Conservation (phyloP, 257 asterid species). For the Solanum lignicaule region DNA sequence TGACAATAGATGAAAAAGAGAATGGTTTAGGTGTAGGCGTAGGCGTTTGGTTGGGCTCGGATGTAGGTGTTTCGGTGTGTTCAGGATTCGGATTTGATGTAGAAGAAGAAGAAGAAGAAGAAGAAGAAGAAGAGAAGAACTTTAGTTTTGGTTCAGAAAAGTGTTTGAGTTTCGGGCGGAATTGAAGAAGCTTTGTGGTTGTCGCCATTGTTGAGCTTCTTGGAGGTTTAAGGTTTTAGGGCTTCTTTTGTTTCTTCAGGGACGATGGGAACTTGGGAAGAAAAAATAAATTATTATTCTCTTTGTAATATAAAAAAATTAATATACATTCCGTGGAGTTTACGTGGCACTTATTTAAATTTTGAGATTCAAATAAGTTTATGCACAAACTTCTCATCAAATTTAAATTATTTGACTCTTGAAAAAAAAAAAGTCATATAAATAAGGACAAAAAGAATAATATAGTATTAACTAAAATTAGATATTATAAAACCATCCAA, state of each 20-base stretch:
- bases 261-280: neutral
- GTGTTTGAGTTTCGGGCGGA: neutral
- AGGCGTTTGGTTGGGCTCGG: neutral
- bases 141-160: neutral
- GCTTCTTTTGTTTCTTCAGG: neutral
- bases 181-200: neutral
- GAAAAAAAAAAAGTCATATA: neutral
- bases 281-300: neutral
- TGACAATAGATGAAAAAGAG: neutral
- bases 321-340: too few relatives aligned
- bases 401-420: too few relatives aligned
- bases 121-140: neutral
- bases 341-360: accelerated
- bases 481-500: too few relatives aligned
- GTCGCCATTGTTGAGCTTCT: neutral
- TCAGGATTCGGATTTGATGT: neutral
- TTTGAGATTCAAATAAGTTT: too few relatives aligned
- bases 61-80: neutral
- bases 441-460: accelerated
- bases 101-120: neutral
- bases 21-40: neutral
- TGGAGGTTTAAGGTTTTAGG: neutral
- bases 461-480: neutral
- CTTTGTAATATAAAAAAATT: neutral
- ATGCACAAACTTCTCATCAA: accelerated